Evolutionary conservation across 352 stramenopile genomes (phyloP).

Genomic region (Globisporangium nodosum): DNA sequence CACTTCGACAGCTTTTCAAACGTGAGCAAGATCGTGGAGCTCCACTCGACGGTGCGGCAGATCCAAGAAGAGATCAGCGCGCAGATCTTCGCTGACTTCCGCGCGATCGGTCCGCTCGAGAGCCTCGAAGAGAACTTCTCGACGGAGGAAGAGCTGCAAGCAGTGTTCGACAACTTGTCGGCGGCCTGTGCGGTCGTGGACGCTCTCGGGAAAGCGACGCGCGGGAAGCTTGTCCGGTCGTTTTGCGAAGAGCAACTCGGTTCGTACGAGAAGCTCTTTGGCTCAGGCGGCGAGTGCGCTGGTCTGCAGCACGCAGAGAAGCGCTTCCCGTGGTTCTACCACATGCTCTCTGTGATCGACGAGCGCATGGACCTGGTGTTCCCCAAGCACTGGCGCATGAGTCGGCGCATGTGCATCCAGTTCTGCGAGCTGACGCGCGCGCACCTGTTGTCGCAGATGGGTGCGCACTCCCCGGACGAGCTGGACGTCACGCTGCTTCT

Average conservation of each 20-base stretch:
- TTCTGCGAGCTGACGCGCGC: conserved; percentile 89
- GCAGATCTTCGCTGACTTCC: conserved; percentile 90
- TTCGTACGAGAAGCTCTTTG: conserved; percentile 62
- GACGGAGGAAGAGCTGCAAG: conserved; percentile 53
- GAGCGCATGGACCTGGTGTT: conserved; percentile 92
- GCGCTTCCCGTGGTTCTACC: conserved; percentile 80
- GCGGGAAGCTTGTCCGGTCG: conserved; percentile 62
- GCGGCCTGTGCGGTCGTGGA: conserved; percentile 63
- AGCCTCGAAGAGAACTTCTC: conserved; percentile 71
- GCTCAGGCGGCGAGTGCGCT: conserved; percentile 40
- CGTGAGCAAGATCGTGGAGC: conserved; percentile 91
- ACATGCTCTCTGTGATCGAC: conserved; percentile 57
- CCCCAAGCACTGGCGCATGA: conserved; percentile 94
- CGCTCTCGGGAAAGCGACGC: conserved; percentile 57
- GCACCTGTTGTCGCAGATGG: conserved; percentile 66
- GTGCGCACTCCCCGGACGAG: conserved; percentile 58
- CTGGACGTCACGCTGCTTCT: conserved; percentile 71
- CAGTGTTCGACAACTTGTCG: conserved; percentile 65
- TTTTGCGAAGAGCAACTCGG: conserved; percentile 69
- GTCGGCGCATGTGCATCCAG: conserved; percentile 88
- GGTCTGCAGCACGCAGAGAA: conserved; percentile 60
- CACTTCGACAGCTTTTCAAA: conserved; percentile 96
- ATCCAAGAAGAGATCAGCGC: conserved; percentile 86
- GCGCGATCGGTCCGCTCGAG: conserved; percentile 70
- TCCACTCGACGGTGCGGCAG: conserved; percentile 87